Evolutionary conservation across 495 filamentous ascomycete species (phyloP).

Genomic region (Annulohypoxylon nitens): DNA sequence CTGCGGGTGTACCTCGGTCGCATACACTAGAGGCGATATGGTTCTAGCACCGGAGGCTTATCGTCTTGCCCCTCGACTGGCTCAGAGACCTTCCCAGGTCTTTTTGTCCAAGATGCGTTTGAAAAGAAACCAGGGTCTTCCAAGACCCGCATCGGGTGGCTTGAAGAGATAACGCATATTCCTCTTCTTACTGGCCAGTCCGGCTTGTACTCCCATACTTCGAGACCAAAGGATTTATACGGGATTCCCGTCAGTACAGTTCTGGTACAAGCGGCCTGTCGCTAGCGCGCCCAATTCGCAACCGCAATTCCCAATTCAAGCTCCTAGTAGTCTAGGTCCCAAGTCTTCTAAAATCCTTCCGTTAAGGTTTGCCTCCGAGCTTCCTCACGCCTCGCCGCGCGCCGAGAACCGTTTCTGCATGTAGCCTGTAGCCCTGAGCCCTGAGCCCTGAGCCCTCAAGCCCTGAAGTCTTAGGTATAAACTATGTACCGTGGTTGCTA

Average conservation of each 20-base stretch:
- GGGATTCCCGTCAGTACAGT: constrained; percentile 36
- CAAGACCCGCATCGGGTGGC: constrained; percentile 35
- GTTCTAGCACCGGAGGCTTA: constrained; percentile 6
- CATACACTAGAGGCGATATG: constrained; percentile 22
- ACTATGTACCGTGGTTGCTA: background rate
- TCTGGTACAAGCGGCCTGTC: constrained; percentile 15
- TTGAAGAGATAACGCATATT: constrained; percentile 36
- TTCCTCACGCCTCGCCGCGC: constrained; percentile 22
- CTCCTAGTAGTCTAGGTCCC: background rate
- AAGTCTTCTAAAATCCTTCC: constrained; percentile 8
- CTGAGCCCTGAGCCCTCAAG: background rate
- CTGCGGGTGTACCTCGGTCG: constrained; percentile 45
- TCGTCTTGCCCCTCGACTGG: constrained; percentile 23
- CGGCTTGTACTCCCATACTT: constrained; percentile 7
- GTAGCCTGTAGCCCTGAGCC: background rate
- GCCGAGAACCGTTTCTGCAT: constrained; percentile 18
- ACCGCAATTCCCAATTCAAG: background rate
- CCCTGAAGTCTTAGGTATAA: background rate
- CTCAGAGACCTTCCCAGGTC: background rate
- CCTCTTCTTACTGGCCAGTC: constrained; percentile 30
- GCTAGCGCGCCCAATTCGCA: constrained; percentile 22
- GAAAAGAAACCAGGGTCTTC: constrained; percentile 17
- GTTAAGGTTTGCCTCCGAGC: constrained; percentile 20
- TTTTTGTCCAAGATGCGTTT: constrained; percentile 3
- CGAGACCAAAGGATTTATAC: constrained; percentile 41